A percentile compares a stretch with the other conserved stretches of the same genome.
Conservation (phyloP, 2,329 filamentous ascomycete genomes). For the Lecanicillium sp. region DNA sequence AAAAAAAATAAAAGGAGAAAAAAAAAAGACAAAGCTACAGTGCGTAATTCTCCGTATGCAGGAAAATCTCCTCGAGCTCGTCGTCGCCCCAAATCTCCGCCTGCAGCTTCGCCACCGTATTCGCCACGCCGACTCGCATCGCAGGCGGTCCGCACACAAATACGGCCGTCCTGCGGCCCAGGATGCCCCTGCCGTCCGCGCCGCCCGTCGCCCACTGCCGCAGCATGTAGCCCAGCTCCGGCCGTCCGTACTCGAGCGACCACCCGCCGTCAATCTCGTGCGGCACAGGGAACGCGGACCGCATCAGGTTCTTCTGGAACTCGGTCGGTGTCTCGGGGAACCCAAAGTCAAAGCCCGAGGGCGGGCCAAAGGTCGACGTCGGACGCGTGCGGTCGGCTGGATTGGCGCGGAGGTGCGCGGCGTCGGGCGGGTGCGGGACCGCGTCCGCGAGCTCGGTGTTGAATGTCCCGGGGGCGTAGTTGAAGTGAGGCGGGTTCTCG, state of each 20-base stretch:
- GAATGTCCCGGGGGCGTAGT: conserved; percentile 46
- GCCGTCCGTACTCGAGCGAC: conserved; percentile 87
- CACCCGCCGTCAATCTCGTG: conserved; percentile 71
- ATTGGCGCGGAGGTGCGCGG: conserved; percentile 48
- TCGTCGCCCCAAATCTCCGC: conserved; percentile 74
- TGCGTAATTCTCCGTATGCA: conserved; percentile 94
- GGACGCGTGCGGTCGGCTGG: conserved; percentile 35
- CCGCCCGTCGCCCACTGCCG: conserved; percentile 73
- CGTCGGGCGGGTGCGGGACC: conserved; percentile 41
- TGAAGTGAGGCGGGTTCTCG: conserved; percentile 51
- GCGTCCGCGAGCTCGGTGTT: conserved; percentile 20
- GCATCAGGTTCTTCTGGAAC: conserved; percentile 84
- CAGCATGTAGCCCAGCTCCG: conserved; percentile 81
- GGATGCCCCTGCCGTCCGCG: conserved; percentile 57
- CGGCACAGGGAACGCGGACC: conserved; percentile 74
- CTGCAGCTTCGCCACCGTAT: conserved; percentile 76
- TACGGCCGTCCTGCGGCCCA: conserved; percentile 77
- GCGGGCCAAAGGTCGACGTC: conserved; percentile 52
- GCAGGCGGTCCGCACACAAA: conserved; percentile 87
- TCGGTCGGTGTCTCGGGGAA: conserved; percentile 80
- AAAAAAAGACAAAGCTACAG: conserved; percentile 44
- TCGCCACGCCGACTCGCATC: conserved; percentile 85
- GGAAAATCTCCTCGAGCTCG: conserved; percentile 78
- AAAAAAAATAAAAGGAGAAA: not conserved
- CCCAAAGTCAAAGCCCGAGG: conserved; percentile 67